Percentiles rank a stretch among this genome's conserved stretches.
Evolutionary conservation across 2,329 filamentous ascomycete species (phyloP).

Genomic region (Cladorrhinum sp.): DNA sequence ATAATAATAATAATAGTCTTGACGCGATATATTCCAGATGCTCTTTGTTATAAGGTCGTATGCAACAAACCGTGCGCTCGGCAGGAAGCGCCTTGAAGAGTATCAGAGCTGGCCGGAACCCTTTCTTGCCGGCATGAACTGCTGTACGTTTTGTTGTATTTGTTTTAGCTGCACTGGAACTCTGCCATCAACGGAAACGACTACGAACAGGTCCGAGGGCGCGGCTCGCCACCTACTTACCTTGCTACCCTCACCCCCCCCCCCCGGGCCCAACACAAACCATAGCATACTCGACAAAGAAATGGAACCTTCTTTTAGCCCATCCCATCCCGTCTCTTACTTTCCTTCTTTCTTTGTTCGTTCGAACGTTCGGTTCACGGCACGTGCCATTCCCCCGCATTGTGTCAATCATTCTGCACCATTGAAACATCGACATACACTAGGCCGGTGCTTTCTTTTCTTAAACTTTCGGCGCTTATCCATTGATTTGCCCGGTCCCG

Average conservation of each 20-base stretch:
- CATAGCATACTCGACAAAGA: no score
- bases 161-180: background rate
- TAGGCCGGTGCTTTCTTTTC: no score
- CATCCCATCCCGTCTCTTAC: background rate
- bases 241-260: background rate
- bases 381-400: constrained; percentile 1
- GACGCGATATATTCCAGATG: background rate
- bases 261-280: no score
- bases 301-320: no score
- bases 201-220: background rate
- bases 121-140: constrained; percentile 13
- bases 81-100: no score
- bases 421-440: no score
- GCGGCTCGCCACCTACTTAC: background rate
- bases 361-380: constrained; percentile 1
- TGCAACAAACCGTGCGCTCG: no score
- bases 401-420: background rate
- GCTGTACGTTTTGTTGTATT: background rate
- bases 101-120: constrained; percentile 3
- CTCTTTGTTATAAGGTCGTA: background rate
- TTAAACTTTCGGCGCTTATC: background rate
- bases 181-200: background rate
- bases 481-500: background rate
- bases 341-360: no score
- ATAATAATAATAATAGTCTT: background rate